Base-by-base conservation (phyloP, 192 early-diverging fungal genomes). In the Backusella tuberculispora region DNA sequence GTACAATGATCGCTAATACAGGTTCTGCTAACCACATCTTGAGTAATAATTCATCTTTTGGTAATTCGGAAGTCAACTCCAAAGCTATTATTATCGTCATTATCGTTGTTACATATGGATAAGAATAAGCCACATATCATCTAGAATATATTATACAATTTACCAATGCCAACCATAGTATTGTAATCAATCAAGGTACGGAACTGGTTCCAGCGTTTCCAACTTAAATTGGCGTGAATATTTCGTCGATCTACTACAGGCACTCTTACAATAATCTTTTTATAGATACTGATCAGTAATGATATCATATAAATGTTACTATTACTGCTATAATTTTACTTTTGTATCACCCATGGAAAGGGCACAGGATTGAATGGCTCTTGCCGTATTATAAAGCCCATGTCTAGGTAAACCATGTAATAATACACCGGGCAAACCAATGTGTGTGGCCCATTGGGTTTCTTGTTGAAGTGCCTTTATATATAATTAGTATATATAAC, bases 21-120 rank as follows among this genome's bases (percentile, higher is more conserved):
- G 98, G 98, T 74, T 99, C 97, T 2, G 96, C 92, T 14, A 89
- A 78, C 98, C 98, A 99, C 60, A 83, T 84, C 12, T 85, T 81
- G 13, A 89, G 40, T 29, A 84, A 76, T 9, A 82, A 41, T 34
- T 76, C 63, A 14, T 81, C 81, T 21, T 82, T 78, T 9, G 88
- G 89, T 17, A 91, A 74, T 5, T 90, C 74, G 0, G 83, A 73
- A 0, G 82, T 79, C 5, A 90, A 29, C 65, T 90, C 85, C 67
- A 97, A 77, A 14, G 92, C 92, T 69, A 88, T 68, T 45, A 79
- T 72, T 34, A 34, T 2, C 29, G 2, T 34, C 2, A 34, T 34
- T 12, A 10, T 34, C 24, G 66, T 26, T n/a, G 15, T 24, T 63
- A 5, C 5, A 44, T 38, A 38, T 15, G 21, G 5, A 43, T 14